Base-by-base conservation (phyloP, 176 grass and related monocot species). In the Rhynchospora tenuis region DNA sequence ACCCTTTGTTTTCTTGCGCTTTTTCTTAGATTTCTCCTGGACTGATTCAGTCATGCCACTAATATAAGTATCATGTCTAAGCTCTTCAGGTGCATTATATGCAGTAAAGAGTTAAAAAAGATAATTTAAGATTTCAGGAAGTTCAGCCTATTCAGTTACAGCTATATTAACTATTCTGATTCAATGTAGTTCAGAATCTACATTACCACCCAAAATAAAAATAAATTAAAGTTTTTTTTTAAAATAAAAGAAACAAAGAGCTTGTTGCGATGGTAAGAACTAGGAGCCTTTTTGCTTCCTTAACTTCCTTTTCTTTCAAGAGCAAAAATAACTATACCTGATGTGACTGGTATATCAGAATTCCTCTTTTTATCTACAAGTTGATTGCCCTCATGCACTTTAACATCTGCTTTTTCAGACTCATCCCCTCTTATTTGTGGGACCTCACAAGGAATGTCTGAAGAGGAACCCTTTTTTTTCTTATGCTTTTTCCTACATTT, bases 401-500 rank as follows among this genome's bases (percentile, higher is more conserved):
- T 54, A 77, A 88, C 70, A 56, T 80, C 70, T 57, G 11, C 56
- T 77, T 80, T 55, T 43, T 24, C 80, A 59, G 24, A 68, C 69
- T 84, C 71, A 51, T 80, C 14, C 59, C 88, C 90, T 64, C 86
- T 55, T 68, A 10, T 63, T 84, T 56, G 55, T 83, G 43, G 77
- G 78, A 84, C 83, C 67, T 86, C 23, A 6, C 75, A 70, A 57
- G 52, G 16, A 59, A 73, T 80, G 9, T 80, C 86, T 80, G 84
- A 71, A 92, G 83, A 69, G 28, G 33, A 50, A 62, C 33, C 84
- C 56, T 93, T 89, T 66, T 33, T 65, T 87, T 85, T 89, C 80
- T 86, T 86, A 31, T 3, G 51, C 51, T 80, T 92, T 82, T 88
- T 83, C 69, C n/a, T 83, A 77, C 46, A 86, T 84, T 50, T 61